Conservation (phyloP, 2,329 filamentous ascomycete species). For the Neofusicoccum sp. region DNA sequence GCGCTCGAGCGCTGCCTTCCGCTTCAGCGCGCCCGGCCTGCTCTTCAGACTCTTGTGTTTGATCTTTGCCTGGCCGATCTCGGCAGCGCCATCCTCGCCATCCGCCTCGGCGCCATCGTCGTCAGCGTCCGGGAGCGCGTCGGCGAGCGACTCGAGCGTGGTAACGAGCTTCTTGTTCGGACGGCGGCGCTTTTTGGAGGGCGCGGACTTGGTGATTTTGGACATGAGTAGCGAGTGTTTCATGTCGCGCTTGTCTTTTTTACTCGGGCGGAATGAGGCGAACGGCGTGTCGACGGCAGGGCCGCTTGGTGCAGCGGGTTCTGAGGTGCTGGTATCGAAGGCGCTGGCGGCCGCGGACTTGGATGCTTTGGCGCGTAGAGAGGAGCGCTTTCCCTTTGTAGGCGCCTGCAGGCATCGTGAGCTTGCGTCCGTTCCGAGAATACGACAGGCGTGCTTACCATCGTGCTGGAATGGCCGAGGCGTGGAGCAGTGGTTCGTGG, state of each 20-base stretch:
- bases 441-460: background rate
- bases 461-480: background rate
- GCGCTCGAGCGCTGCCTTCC: constrained; percentile 77
- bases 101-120: constrained; percentile 41
- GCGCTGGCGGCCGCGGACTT: constrained; percentile 22
- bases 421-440: background rate
- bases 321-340: constrained; percentile 4
- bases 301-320: constrained; percentile 43
- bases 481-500: background rate
- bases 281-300: constrained; percentile 32
- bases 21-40: constrained; percentile 78
- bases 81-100: constrained; percentile 32
- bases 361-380: constrained; percentile 34
- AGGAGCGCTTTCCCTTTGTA: constrained; percentile 38
- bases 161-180: constrained; percentile 78
- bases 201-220: constrained; percentile 66
- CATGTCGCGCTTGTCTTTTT: constrained; percentile 81
- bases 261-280: constrained; percentile 67
- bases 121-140: constrained; percentile 72
- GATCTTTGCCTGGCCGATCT: constrained; percentile 62
- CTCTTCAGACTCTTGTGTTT: constrained; percentile 74
- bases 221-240: constrained; percentile 80
- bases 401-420: constrained; percentile 32
- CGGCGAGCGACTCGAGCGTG: constrained; percentile 73
- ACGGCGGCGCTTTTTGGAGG: constrained; percentile 63